Evolutionary conservation across 75 land plant genomes (phyloP).

Genomic region (Isoetes taiwanensis): DNA sequence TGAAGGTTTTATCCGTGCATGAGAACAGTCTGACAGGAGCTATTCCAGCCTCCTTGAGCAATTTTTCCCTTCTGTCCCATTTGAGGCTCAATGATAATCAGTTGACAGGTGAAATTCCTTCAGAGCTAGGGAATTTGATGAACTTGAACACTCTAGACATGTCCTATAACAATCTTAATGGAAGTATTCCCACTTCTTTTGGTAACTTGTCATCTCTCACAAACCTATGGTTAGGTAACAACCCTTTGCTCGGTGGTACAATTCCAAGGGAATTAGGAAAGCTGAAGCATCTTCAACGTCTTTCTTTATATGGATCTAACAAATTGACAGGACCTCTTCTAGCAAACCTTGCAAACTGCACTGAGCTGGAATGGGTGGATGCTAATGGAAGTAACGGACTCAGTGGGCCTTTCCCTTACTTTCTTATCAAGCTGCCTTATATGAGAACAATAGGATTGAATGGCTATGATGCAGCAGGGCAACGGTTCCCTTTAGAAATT

Average conservation of each 20-base stretch:
- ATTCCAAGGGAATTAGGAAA: constrained; percentile 54
- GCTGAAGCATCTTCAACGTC: constrained; percentile 44
- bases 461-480: no score
- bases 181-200: constrained; percentile 37
- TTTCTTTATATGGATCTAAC: no score
- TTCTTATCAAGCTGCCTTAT: no score
- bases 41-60: constrained; percentile 36
- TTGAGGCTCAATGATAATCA: constrained; percentile 38
- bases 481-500: no score
- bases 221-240: constrained; percentile 54
- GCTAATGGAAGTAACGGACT: no score
- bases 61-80: constrained; percentile 25
- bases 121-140: constrained; percentile 19
- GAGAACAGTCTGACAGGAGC: constrained; percentile 31
- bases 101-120: constrained; percentile 47
- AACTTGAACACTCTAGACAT: constrained; percentile 11
- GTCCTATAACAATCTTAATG: constrained; percentile 9
- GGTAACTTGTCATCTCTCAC: constrained; percentile 33
- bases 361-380: no score
- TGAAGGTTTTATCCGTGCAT: no score
- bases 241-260: constrained; percentile 39
- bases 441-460: no score
- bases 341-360: no score
- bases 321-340: no score
- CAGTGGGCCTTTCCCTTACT: no score